Conservation (phyloP, 2,329 filamentous ascomycete genomes). For the Fusarium subtropicale region DNA sequence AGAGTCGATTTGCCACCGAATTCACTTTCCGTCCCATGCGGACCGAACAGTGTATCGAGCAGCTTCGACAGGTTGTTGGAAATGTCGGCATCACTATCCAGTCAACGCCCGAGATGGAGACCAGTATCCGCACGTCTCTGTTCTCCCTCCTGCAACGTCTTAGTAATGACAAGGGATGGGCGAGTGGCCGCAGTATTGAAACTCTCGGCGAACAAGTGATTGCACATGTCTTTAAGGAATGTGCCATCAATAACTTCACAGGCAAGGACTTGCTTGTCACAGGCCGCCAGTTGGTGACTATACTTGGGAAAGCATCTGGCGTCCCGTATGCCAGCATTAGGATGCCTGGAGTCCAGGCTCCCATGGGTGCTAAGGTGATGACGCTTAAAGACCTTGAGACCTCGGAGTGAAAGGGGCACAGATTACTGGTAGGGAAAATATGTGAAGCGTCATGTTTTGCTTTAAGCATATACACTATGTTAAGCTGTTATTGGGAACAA, state of each 20-base stretch:
- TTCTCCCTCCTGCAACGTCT: conserved; percentile 57
- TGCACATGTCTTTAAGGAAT: conserved; percentile 52
- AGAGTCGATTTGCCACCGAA: conserved; percentile 71
- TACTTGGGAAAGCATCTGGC: conserved; percentile 47
- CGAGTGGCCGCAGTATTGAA: conserved; percentile 71
- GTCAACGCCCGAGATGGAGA: conserved; percentile 41
- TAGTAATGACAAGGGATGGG: conserved; percentile 64
- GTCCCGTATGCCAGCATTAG: conserved; percentile 43
- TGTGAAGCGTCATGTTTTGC: background rate
- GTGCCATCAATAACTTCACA: conserved; percentile 49
- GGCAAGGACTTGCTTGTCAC: conserved; percentile 45
- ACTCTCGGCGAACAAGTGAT: conserved; percentile 66
- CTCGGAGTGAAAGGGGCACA: conserved; percentile 41
- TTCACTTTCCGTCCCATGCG: conserved; percentile 65
- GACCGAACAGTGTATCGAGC: conserved; percentile 58
- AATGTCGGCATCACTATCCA: conserved; percentile 49
- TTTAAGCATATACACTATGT: background rate
- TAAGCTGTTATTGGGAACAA: conserved; percentile 1
- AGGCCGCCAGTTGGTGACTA: conserved; percentile 48
- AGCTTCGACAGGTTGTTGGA: conserved; percentile 56
- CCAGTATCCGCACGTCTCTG: conserved; percentile 44
- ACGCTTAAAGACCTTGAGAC: conserved; percentile 50
- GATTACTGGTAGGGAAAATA: background rate
- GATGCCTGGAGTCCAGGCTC: conserved; percentile 41
- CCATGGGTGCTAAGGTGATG: conserved; percentile 51